Conservation (phyloP, 495 filamentous ascomycete genomes). For the Thermochaetoides thermophila region DNA sequence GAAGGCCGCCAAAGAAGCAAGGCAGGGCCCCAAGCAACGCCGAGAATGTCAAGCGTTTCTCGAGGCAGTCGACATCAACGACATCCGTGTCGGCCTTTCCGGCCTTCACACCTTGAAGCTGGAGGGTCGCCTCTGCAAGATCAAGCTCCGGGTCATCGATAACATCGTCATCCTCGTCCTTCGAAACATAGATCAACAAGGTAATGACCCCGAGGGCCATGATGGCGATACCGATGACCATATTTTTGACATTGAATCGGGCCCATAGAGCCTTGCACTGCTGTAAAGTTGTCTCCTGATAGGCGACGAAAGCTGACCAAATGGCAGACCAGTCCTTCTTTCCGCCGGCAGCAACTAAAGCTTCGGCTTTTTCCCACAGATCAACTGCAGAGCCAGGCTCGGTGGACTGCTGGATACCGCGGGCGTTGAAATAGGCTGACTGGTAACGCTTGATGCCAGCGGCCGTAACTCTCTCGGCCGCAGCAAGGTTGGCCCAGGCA, state of each 20-base stretch:
- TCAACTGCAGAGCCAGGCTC: slow-evolving; percentile 37
- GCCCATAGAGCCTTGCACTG: slow-evolving; percentile 84
- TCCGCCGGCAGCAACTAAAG: slow-evolving; percentile 9
- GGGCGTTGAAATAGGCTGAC: slow-evolving; percentile 37
- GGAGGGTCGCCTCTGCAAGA: slow-evolving; percentile 27
- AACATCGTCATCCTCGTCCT: slow-evolving; percentile 27
- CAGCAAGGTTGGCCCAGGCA: slow-evolving; percentile 59
- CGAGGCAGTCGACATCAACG: too few relatives aligned
- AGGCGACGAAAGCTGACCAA: slow-evolving; percentile 50
- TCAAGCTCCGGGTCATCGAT: slow-evolving; percentile 31
- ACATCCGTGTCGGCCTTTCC: slow-evolving; percentile 16
- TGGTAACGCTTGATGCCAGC: slow-evolving; percentile 88
- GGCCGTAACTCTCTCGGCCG: slow-evolving; percentile 59
- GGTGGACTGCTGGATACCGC: slow-evolving; percentile 45
- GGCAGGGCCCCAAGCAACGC: slow-evolving; percentile 20
- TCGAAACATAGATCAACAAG: slow-evolving; percentile 56
- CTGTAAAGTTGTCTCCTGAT: slow-evolving; percentile 62
- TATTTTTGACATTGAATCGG: slow-evolving; percentile 71
- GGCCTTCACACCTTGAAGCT: slow-evolving; percentile 19
- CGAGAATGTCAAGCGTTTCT: slow-evolving; percentile 21
- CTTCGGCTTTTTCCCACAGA: slow-evolving; percentile 41
- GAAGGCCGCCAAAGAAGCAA: slow-evolving; percentile 13
- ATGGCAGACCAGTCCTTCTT: slow-evolving; percentile 18
- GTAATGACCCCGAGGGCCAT: slow-evolving; percentile 50
- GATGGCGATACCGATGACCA: slow-evolving; percentile 62